Conservation (phyloP, 306 rosid species). For the Malus sieversii region DNA sequence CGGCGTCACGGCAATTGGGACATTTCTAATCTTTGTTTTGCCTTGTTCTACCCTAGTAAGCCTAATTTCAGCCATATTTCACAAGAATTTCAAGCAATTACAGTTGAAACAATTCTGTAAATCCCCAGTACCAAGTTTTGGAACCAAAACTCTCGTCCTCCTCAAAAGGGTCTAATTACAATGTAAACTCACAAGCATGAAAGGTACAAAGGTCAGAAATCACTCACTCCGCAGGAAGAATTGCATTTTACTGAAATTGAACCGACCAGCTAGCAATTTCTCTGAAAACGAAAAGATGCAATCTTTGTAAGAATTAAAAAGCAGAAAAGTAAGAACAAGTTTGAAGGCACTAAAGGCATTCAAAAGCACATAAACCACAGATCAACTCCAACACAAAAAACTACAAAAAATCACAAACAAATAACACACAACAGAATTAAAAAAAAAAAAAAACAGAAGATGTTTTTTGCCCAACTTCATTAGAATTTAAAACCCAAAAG, state of each 20-base stretch:
- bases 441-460: background rate
- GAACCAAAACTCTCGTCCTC: constrained; percentile 16
- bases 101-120: constrained; percentile 17
- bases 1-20: constrained; percentile 89
- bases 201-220: constrained; percentile 19
- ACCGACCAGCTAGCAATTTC: constrained; percentile 7
- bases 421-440: background rate
- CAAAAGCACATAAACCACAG: constrained; percentile 23
- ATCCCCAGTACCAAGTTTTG: constrained; percentile 17
- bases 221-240: constrained; percentile 12
- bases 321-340: constrained; percentile 15
- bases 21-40: constrained; percentile 72
- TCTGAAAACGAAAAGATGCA: constrained; percentile 13
- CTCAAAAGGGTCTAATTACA: constrained; percentile 13
- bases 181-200: constrained; percentile 7
- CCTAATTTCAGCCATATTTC: constrained; percentile 65
- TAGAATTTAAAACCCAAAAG: constrained; percentile 13
- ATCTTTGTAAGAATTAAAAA: constrained; percentile 11
- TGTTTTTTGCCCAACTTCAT: background rate
- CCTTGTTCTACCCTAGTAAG: constrained; percentile 56
- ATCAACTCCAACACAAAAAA: constrained; percentile 24
- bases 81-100: constrained; percentile 28
- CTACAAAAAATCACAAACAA: background rate
- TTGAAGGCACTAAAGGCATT: constrained; percentile 9
- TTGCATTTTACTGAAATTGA: constrained; percentile 4